These are phyloP conservation scores for Apiotrichum sp. DNA, from an alignment of 1,284 basidiomycete species.

Conservation along the genomic window DNA sequence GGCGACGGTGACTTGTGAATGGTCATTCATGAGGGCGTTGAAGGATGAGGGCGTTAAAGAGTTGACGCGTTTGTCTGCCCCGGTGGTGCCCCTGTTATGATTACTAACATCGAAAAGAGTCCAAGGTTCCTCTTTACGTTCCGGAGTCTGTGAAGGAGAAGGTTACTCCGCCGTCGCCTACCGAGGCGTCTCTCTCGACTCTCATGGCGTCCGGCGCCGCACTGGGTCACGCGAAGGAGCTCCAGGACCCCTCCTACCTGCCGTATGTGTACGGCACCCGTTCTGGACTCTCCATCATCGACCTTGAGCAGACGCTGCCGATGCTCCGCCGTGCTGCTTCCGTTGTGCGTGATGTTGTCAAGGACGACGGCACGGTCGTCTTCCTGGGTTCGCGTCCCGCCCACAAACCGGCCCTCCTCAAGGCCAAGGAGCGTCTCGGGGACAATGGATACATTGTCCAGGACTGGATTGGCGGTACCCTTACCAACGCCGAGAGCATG, in stretches of 20 bases:
- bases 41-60: no score
- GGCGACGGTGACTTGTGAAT: no score
- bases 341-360: slow-evolving; percentile 74
- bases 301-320: slow-evolving; percentile 89
- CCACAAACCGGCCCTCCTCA: slow-evolving; percentile 66
- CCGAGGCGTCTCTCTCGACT: slow-evolving; percentile 62
- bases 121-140: slow-evolving; percentile 23
- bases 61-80: no score
- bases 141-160: slow-evolving; percentile 9
- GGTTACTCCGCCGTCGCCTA: slow-evolving; percentile 13
- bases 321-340: slow-evolving; percentile 83
- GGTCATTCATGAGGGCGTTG: no score
- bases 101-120: slow-evolving; percentile 2
- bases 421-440: slow-evolving; percentile 74
- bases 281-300: slow-evolving; percentile 85
- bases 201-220: slow-evolving; percentile 90
- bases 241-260: slow-evolving; percentile 79
- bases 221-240: slow-evolving; percentile 76
- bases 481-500: slow-evolving; percentile 81
- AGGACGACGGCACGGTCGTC: slow-evolving; percentile 75
- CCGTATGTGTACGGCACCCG: slow-evolving; percentile 91
- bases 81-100: no score
- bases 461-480: slow-evolving; percentile 88
- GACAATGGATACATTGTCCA: slow-evolving; percentile 70
- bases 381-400: slow-evolving; percentile 84